A percentile compares a stretch with the other conserved stretches of the same genome.
Evolutionary conservation across 176 grass and related monocot genomes (phyloP).

Genomic region (Zoysia pacifica): DNA sequence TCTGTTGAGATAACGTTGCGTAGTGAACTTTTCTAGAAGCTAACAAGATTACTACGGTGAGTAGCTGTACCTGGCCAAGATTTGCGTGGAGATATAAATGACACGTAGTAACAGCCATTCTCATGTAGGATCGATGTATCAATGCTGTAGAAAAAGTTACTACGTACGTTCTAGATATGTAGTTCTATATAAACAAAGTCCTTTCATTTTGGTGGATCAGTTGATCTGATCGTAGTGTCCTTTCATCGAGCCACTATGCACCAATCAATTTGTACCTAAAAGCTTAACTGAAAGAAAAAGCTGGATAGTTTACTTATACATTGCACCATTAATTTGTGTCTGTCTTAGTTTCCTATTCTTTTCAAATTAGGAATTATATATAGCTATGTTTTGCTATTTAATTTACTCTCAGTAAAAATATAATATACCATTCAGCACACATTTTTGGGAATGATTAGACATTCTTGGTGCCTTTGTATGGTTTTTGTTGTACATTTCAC

Average conservation of each 20-base stretch:
- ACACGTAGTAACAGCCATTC: slow-evolving; percentile 21
- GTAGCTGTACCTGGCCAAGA: background rate
- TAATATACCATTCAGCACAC: background rate
- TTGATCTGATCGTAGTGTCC: background rate
- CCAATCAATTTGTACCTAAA: too few relatives aligned
- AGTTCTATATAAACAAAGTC: background rate
- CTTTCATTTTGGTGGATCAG: background rate
- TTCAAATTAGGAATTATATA: background rate
- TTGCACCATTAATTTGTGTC: background rate
- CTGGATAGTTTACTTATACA: too few relatives aligned
- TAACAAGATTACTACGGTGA: background rate
- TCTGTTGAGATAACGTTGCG: background rate
- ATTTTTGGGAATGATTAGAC: background rate
- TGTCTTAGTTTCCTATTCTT: background rate
- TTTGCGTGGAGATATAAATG: slow-evolving; percentile 30
- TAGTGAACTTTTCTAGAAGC: background rate
- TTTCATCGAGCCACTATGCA: background rate
- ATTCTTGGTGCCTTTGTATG: background rate
- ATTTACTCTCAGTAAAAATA: background rate
- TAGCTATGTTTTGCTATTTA: background rate
- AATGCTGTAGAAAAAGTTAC: slow-evolving; percentile 27
- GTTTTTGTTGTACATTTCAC: too few relatives aligned
- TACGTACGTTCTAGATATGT: background rate
- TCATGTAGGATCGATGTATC: slow-evolving; percentile 26
- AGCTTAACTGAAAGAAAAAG: too few relatives aligned